These are phyloP conservation scores for Zasmidium angulare DNA, from an alignment of 2,329 filamentous ascomycete genomes.

Conservation along the genomic window DNA sequence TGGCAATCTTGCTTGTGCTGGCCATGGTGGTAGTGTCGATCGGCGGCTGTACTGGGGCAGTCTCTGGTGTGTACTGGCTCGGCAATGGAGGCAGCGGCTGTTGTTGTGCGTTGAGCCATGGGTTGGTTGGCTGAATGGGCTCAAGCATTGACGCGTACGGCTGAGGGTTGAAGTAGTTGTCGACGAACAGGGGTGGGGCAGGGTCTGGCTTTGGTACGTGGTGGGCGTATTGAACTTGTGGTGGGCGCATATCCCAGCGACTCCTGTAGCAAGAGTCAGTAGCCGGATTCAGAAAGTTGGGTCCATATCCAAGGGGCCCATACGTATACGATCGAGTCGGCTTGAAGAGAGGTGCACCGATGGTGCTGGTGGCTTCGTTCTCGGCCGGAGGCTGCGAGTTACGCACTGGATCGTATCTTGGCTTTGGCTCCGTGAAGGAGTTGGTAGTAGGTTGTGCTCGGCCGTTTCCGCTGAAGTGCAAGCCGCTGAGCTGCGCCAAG, in stretches of 20 bases:
- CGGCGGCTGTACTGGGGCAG: background rate
- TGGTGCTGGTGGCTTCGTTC: background rate
- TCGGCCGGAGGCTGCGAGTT: conserved; percentile 17
- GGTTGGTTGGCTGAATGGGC: background rate
- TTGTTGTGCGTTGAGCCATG: background rate
- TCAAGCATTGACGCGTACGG: background rate
- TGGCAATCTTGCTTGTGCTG: conserved; percentile 11
- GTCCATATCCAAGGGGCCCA: conserved; percentile 10
- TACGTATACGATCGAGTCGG: conserved; percentile 17
- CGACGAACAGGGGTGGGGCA: background rate
- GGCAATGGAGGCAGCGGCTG: background rate
- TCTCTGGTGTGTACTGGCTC: background rate
- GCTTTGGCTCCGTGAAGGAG: conserved; percentile 6
- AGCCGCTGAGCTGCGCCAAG: background rate
- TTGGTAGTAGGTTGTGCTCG: background rate
- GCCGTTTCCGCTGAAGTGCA: too few species aligned
- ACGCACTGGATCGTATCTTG: conserved; percentile 31
- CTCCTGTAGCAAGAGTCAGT: conserved; percentile 24
- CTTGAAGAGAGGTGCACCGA: background rate
- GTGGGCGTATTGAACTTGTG: background rate
- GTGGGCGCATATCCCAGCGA: conserved; percentile 24
- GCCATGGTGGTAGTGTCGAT: background rate
- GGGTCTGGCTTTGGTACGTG: background rate
- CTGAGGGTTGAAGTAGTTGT: too few species aligned
- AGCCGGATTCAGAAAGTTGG: conserved; percentile 10